Base-by-base conservation (phyloP, 805 yeast species). In the Lipomyces yamanashiensis region DNA sequence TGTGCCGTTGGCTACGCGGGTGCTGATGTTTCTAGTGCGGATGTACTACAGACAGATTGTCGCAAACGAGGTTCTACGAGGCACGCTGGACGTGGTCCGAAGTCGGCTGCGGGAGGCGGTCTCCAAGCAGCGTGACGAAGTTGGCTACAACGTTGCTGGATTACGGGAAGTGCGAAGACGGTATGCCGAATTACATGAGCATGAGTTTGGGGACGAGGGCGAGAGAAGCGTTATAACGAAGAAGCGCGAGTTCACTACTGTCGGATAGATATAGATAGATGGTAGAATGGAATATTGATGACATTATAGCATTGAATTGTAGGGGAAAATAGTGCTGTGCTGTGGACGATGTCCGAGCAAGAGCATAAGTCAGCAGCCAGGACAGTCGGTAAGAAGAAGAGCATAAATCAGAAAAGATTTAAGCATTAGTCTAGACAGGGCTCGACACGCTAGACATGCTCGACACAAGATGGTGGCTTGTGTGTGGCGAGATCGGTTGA, bases 81-180 rank as follows among this genome's bases (percentile, higher is more conserved):
- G 81, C 58, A 89, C 87, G 70, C 79, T 95, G 53, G 81, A 83
- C 36, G 79, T 79, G 34, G 88, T 93, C 51, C 88, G 87, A 71
- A 74, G 75, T 8, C 84, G 84, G 68, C 78, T 95, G 61, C 82
- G 96, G 66, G 70, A 61, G 0, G 84, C 85, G 59, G 78, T 95
- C 58, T 76, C 77, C 53, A 70, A 73, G 2, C 84, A 85, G 21
- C 79, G 83, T 15, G 79, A 82, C 52, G 87, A 84, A 63, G 80
- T 95, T 52, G 98, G 98, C 9, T 87, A 83, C 78, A 95, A 95
- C 72, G 80, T 90, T 19, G 92, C 89, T 66, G 98, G 97, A 3
- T 79, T 95, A 74, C 84, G 83, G 70, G 89, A 85, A 70, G 76
- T 89, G 64, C 87, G 85, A 73, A 84, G 82, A 50, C 91, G 88